phyloP scores from a whole-genome alignment of 2,329 filamentous ascomycete genomes.

The Coniella lustricola region DNA sequence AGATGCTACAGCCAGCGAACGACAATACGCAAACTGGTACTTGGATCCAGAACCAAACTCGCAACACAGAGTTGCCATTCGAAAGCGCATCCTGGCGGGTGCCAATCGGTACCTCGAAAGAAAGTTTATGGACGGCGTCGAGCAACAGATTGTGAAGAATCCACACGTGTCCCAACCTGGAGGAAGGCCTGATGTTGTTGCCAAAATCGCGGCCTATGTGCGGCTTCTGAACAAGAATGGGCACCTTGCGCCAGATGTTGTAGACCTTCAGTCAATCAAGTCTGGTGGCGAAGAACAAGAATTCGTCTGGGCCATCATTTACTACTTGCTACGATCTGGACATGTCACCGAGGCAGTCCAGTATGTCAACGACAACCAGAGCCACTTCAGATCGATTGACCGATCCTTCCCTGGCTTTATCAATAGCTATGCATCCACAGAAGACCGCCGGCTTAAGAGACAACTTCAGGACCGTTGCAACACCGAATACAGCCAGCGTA shows the following conservation, averaged over 20 bases:
- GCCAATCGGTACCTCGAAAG: constrained; percentile 75
- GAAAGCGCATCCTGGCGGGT: constrained; percentile 72
- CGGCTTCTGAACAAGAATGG: constrained; percentile 72
- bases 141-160: constrained; percentile 71
- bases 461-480: constrained; percentile 82
- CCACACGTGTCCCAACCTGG: constrained; percentile 84
- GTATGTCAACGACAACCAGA: constrained; percentile 74
- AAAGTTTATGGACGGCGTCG: constrained; percentile 71
- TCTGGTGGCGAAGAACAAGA: constrained; percentile 55
- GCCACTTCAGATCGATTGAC: constrained; percentile 83
- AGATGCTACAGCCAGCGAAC: constrained; percentile 62
- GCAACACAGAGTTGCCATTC: constrained; percentile 55
- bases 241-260: constrained; percentile 75
- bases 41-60: constrained; percentile 67
- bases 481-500: constrained; percentile 80
- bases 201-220: constrained; percentile 89
- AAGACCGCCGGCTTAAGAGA: constrained; percentile 68
- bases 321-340: constrained; percentile 81
- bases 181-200: constrained; percentile 78
- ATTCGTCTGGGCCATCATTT: constrained; percentile 89
- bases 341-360: constrained; percentile 76
- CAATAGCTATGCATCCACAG: constrained; percentile 69
- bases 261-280: constrained; percentile 56
- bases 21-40: constrained; percentile 71
- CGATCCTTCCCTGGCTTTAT: constrained; percentile 85